Conservation (phyloP, 495 filamentous ascomycete species). For the Lasiosphaeris hirsuta region DNA sequence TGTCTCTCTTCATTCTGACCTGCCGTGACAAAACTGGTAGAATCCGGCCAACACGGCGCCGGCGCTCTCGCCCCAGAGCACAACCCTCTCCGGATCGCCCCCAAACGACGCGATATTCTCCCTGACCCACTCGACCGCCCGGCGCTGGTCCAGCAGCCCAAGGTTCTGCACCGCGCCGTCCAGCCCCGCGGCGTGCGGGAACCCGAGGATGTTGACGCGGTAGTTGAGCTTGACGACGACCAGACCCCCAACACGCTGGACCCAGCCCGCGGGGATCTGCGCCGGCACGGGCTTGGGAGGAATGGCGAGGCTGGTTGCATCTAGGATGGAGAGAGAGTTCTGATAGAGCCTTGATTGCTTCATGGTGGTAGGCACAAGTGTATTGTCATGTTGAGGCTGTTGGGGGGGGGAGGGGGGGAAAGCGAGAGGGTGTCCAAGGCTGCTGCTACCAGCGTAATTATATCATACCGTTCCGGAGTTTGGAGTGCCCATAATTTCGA, state of each 20-base stretch:
- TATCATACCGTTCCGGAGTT: too few species aligned
- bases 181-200: slow-evolving; percentile 42
- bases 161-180: slow-evolving; percentile 45
- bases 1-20: too few species aligned
- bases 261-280: slow-evolving; percentile 34
- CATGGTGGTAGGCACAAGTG: too few species aligned
- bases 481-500: too few species aligned
- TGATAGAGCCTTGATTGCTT: too few species aligned
- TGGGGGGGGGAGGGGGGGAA: too few species aligned
- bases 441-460: too few species aligned
- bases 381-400: too few species aligned
- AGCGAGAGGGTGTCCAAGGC: too few species aligned
- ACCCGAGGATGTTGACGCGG: slow-evolving; percentile 63
- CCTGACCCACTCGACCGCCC: slow-evolving; percentile 56
- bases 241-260: slow-evolving; percentile 47
- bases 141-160: slow-evolving; percentile 61
- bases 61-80: slow-evolving; percentile 52
- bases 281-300: slow-evolving; percentile 25
- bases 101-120: slow-evolving; percentile 60
- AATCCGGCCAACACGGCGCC: slow-evolving; percentile 51
- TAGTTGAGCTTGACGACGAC: slow-evolving; percentile 65
- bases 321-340: too few species aligned
- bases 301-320: slow-evolving; percentile 28
- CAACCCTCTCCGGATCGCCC: slow-evolving; percentile 52
- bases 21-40: too few species aligned